Conservation (phyloP, 23 red algal genomes). For the Gracilaria gracilis region DNA sequence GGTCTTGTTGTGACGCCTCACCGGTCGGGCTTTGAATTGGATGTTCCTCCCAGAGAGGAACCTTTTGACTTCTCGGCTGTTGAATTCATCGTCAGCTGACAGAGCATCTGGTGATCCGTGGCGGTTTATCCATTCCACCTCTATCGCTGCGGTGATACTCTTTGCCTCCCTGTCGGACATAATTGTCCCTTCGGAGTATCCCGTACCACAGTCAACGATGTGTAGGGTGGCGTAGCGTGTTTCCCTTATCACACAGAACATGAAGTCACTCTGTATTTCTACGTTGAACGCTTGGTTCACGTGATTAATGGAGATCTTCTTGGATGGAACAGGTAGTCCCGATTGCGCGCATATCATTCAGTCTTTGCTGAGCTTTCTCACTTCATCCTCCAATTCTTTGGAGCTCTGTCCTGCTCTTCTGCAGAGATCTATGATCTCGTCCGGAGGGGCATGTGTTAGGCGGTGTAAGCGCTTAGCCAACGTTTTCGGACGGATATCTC, state of each 20-base stretch:
- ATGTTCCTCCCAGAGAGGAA: too few species aligned
- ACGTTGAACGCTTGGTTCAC: too few species aligned
- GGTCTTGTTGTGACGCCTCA: slow-evolving; percentile 26
- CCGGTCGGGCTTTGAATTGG: too few species aligned
- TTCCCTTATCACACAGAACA: background rate
- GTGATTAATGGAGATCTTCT: background rate
- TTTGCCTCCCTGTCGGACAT: background rate
- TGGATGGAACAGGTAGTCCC: too few species aligned
- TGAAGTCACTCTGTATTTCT: too few species aligned
- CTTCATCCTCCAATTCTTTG: background rate
- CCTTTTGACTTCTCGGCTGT: background rate
- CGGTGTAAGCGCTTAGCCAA: slow-evolving; percentile 22
- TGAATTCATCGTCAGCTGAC: too few species aligned
- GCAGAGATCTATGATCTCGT: slow-evolving; percentile 7
- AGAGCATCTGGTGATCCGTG: background rate
- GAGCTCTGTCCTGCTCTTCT: background rate
- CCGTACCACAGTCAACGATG: too few species aligned
- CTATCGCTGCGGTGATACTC: background rate
- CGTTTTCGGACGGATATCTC: background rate
- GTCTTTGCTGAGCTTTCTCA: background rate
- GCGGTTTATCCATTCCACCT: background rate
- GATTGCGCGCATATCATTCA: slow-evolving; percentile 38
- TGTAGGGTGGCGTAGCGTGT: slow-evolving; percentile 6
- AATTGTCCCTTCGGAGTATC: slow-evolving; percentile 4
- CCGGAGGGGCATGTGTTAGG: too few species aligned